Base-by-base conservation (phyloP, 176 grass and related monocot genomes). In the Lolium multiflorum region DNA sequence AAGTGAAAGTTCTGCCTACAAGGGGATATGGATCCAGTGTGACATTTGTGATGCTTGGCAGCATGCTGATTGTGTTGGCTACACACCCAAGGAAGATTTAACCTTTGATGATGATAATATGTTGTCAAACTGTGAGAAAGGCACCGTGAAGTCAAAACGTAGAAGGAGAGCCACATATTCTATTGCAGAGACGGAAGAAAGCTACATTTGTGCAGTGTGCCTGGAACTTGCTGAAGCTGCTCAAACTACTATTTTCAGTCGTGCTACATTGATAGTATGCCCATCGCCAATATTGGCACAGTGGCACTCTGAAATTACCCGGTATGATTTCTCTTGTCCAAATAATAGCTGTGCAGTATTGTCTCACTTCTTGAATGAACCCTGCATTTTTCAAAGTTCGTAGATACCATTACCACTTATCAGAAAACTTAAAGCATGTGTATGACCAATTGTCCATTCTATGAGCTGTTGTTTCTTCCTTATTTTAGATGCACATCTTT, bases 31-130 rank as follows among this genome's bases (percentile, higher is more conserved):
- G 96, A 82, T 98, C 39, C 93, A 98, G 76, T 98, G 96, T 67
- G 93, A 98, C 77, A 80, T 86, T 25, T 98, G 96, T 92, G 96
- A 98, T 82, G 91, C 96, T 72, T 98, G 96, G 96, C 96, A 98
- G 81, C 96, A 98, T 47, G 93, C 91, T 69, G 80, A 93, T 87
- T 98, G 96, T 89, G 93, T 98, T 87, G 96, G 91, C 78, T 98
- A 91, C 80, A 67, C 81, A 65, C 83, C 88, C 35, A 94, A 94
- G 74, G 71, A 84, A 76, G 59, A 84, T 67, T 84, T 89, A 82
- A 82, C 26, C 69, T 85, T 80, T 81, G 86, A 92, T 87, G 80
- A 80, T 28, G 52, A 88, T 85, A 72, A 35, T 59, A 50, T 10
- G 64, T 47, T 55, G 81, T 87, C 46, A 85, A 84, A 50, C 46